phyloP scores from a whole-genome alignment of 2,329 filamentous ascomycete genomes.

The Allantophomopsis lycopodina region DNA sequence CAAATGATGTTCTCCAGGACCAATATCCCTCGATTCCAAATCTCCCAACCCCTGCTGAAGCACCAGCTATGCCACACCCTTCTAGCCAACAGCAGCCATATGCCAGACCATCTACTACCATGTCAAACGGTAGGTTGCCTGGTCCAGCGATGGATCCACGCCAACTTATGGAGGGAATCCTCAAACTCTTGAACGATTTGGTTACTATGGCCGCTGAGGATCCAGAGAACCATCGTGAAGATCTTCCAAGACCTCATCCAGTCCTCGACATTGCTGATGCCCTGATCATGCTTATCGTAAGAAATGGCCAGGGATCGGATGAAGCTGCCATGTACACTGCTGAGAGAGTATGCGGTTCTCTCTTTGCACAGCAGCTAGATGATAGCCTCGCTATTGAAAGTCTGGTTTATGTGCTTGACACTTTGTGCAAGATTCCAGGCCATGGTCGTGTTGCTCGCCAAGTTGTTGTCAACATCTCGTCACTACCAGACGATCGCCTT shows the following conservation, averaged over 20 bases:
- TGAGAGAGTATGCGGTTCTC: conserved; percentile 40
- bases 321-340: conserved; percentile 44
- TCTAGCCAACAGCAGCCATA: conserved; percentile 40
- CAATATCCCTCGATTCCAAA: conserved; percentile 42
- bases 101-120: conserved; percentile 31
- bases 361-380: conserved; percentile 36
- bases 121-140: conserved; percentile 38
- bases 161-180: conserved; percentile 37
- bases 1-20: conserved; percentile 51
- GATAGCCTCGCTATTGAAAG: conserved; percentile 45
- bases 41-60: conserved; percentile 44
- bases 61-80: conserved; percentile 34
- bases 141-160: conserved; percentile 30
- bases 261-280: conserved; percentile 51
- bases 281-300: conserved; percentile 47
- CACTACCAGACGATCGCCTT: conserved; percentile 40
- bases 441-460: conserved; percentile 30
- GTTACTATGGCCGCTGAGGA: conserved; percentile 36
- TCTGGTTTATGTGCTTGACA: conserved; percentile 46
- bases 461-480: conserved; percentile 39
- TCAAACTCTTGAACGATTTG: conserved; percentile 43
- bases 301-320: conserved; percentile 45
- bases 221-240: conserved; percentile 43
- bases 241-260: conserved; percentile 41
- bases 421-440: conserved; percentile 41